Base-by-base conservation (phyloP, 148 eudicot species). In the Diospyros kaki region DNA sequence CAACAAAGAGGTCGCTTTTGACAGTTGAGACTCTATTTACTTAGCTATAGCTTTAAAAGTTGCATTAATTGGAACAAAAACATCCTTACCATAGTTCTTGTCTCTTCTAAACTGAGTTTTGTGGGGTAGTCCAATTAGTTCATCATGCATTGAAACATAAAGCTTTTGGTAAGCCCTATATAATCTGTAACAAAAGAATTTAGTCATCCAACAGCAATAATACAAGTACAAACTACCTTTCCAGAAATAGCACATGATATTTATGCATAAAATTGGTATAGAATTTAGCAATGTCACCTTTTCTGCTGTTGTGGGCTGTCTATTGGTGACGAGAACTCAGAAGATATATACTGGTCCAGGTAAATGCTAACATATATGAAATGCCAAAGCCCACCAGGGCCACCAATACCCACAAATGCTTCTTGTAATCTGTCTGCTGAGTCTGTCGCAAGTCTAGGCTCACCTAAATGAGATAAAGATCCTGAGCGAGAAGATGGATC, bases 371-470 rank as follows among this genome's bases (percentile, higher is more conserved):
- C 91, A 73, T 95, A 95, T 11, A 95, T 85, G 72, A 95, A 95
- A 85, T 95, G 97, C 97, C 98, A 95, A 55, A 95, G 91, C 60
- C 98, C 98, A 84, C 87, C 85, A 11, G 94, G 94, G 79, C 98
- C 98, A 68, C 98, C 97, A 64, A 77, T 76, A 65, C 94, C 89
- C 73, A 61, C 68, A 74, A 76, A 78, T 59, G 88, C 75, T 66
- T 91, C 93, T 60, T 83, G 81, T 65, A 72, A 51, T 72, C 83
- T 85, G 55, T 84, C 90, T 15, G 84, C 84, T 40, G 91, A 79
- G 75, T 81, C 88, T 43, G 76, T 59, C 28, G 73, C 45, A 55
- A 69, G 81, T 77, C 76, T 79, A 64, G 86, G 84, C 77, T 92
- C 91, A 72, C 96, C 89, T 74, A 89, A 75, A 83, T 88, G 86